Evolutionary conservation across 495 filamentous ascomycete species (phyloP).

Genomic region (Annulohypoxylon bovei): DNA sequence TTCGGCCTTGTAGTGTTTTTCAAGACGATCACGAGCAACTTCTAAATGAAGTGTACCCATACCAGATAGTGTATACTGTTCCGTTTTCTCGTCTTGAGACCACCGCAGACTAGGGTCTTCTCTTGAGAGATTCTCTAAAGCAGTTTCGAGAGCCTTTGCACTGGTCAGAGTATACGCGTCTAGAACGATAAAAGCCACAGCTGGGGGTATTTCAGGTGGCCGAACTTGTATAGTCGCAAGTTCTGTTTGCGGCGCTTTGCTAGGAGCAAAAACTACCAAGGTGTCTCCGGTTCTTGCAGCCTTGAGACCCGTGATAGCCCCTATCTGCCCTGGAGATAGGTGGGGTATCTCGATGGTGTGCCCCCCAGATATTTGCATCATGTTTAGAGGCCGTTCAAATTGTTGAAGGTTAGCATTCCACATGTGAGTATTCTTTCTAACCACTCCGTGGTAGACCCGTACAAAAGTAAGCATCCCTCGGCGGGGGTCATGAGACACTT

Average conservation of each 20-base stretch:
- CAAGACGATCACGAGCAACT: constrained; percentile 86
- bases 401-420: constrained; percentile 89
- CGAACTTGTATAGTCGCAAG: constrained; percentile 82
- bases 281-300: constrained; percentile 93
- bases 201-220: constrained; percentile 88
- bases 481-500: constrained; percentile 88
- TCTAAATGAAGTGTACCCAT: constrained; percentile 99
- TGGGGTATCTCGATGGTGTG: constrained; percentile 84
- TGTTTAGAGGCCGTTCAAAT: constrained; percentile 81
- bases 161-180: constrained; percentile 84
- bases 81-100: constrained; percentile 85
- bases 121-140: constrained; percentile 77
- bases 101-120: constrained; percentile 96
- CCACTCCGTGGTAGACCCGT: constrained; percentile 85
- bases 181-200: constrained; percentile 93
- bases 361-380: constrained; percentile 92
- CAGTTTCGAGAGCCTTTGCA: constrained; percentile 79
- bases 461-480: constrained; percentile 92
- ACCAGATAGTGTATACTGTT: constrained; percentile 90
- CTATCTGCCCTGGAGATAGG: constrained; percentile 89
- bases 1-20: constrained; percentile 89
- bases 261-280: constrained; percentile 74
- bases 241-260: constrained; percentile 63
- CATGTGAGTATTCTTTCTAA: constrained; percentile 75
- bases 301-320: constrained; percentile 93